A percentile compares a stretch with the other conserved stretches of the same genome.
phyloP scores from a whole-genome alignment of 2,329 filamentous ascomycete species.

The Venturiaceae sp. region DNA sequence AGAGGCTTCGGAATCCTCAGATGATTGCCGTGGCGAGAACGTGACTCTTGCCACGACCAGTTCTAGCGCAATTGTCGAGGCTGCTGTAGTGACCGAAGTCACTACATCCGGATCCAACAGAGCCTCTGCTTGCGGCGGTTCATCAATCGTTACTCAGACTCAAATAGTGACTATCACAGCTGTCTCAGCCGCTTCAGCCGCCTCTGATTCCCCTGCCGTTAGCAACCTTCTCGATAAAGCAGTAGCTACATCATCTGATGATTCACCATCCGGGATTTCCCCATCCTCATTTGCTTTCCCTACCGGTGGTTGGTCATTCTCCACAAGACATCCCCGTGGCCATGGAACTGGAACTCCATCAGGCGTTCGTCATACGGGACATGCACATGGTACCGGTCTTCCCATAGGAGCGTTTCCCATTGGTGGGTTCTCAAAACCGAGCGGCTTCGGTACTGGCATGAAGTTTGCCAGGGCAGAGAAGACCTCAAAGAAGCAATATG shows the following conservation, averaged over 20 bases:
- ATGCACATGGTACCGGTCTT: neutral
- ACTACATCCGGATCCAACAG: neutral
- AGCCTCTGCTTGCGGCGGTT: too few species aligned
- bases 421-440: too few species aligned
- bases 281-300: neutral
- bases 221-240: neutral
- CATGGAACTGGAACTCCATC: neutral
- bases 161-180: too few species aligned
- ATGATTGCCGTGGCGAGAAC: neutral
- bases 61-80: neutral
- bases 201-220: neutral
- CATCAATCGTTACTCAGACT: too few species aligned
- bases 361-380: neutral
- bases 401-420: too few species aligned
- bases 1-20: too few species aligned
- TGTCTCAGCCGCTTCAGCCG: too few species aligned
- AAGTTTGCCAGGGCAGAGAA: too few species aligned
- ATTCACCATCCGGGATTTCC: neutral
- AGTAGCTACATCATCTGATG: neutral
- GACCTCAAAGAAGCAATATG: too few species aligned
- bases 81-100: neutral
- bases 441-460: too few species aligned
- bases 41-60: neutral
- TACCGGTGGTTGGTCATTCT: neutral
- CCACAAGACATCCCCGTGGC: neutral